Percentiles rank a stretch among this genome's conserved stretches.
Evolutionary conservation across 176 grass and related monocot species (phyloP).

Genomic region (Eragrostis curvula): DNA sequence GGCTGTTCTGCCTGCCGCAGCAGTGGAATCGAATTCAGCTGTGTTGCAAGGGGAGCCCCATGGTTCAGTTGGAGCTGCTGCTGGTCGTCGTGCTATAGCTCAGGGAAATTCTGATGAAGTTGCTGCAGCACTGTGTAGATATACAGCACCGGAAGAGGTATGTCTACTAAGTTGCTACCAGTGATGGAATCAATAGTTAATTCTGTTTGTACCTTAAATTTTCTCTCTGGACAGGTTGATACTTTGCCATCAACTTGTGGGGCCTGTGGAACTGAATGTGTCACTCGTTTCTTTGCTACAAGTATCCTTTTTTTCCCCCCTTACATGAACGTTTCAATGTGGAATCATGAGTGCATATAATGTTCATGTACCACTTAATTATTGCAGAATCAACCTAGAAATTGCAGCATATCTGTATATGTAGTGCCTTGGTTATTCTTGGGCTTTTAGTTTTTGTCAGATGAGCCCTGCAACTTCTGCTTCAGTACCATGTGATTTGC

Average conservation of each 20-base stretch:
- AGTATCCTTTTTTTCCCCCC: conserved; percentile 68
- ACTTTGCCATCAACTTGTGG: conserved; percentile 86
- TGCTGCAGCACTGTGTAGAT: conserved; percentile 76
- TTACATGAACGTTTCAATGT: neutral
- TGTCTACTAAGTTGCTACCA: conserved; percentile 13
- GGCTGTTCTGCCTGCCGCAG: conserved; percentile 43
- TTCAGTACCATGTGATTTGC: neutral
- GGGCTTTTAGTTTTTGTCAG: neutral
- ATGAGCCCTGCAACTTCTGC: neutral
- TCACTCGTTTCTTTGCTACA: conserved; percentile 83
- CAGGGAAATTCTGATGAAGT: conserved; percentile 90
- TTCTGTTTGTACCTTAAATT: conserved; percentile 24
- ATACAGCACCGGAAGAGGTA: conserved; percentile 96
- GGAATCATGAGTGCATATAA: neutral
- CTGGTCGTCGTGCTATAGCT: conserved; percentile 83
- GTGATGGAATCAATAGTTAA: neutral
- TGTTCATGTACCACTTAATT: neutral
- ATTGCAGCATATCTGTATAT: neutral
- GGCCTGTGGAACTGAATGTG: conserved; percentile 72
- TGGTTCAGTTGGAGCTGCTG: conserved; percentile 87
- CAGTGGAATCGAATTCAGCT: conserved; percentile 39
- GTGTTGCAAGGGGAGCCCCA: conserved; percentile 52
- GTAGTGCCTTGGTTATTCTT: conserved; percentile 5
- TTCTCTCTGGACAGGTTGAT: conserved; percentile 72
- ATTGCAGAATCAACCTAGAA: neutral